A percentile compares a stretch with the other conserved stretches of the same genome.
phyloP scores from a whole-genome alignment of 78 protist species.

The Planoprotostelium fungivorum region DNA sequence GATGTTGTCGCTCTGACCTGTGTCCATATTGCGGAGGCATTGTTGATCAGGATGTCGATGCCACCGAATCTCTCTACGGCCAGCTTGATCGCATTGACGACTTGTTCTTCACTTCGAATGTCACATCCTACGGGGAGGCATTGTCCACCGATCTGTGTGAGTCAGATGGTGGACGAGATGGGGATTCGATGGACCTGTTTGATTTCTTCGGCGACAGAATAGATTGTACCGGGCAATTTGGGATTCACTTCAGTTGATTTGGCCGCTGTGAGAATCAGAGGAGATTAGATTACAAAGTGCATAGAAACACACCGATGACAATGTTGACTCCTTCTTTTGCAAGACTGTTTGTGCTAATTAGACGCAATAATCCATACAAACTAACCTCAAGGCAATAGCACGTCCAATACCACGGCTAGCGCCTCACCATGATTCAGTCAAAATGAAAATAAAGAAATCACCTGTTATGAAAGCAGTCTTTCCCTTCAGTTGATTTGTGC shows the following conservation, averaged over 20 bases:
- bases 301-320: conserved; percentile 18
- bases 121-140: conserved; percentile 52
- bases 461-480: conserved; percentile 56
- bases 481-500: conserved; percentile 13
- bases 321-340: conserved; percentile 49
- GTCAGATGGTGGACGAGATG: neutral
- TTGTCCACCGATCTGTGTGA: conserved; percentile 26
- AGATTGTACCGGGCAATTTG: conserved; percentile 82
- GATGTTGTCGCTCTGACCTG: no score
- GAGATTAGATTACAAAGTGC: neutral
- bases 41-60: conserved; percentile 82
- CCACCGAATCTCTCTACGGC: conserved; percentile 78
- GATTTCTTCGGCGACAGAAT: conserved; percentile 66
- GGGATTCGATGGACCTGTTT: conserved; percentile 41
- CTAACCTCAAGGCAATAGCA: conserved; percentile 42
- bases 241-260: conserved; percentile 73
- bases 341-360: conserved; percentile 11
- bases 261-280: conserved; percentile 31
- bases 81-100: conserved; percentile 61
- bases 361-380: neutral
- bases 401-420: conserved; percentile 55
- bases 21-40: conserved; percentile 79
- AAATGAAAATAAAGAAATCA: conserved; percentile 14
- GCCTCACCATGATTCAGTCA: neutral
- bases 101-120: conserved; percentile 63